Percentiles rank a stretch among this genome's conserved stretches.
Evolutionary conservation across 164 flowering plant species (phyloP).

Genomic region (Macadamia integrifolia): DNA sequence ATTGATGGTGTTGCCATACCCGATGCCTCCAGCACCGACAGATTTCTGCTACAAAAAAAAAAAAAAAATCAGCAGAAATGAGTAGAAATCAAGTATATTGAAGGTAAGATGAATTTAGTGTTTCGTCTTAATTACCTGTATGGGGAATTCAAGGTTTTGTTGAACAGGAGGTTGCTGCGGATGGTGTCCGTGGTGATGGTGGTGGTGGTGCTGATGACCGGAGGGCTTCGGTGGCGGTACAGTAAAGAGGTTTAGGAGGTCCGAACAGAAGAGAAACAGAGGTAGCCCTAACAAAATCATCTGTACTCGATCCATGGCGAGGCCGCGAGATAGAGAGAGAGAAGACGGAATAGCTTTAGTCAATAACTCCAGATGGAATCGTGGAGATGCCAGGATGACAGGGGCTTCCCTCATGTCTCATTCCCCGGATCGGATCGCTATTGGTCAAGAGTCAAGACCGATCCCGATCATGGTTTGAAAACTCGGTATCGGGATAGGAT

Average conservation of each 20-base stretch:
- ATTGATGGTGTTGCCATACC: conserved; percentile 46
- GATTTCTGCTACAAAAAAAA: conserved; percentile 27
- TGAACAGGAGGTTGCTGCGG: conserved; percentile 13
- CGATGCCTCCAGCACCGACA: conserved; percentile 30
- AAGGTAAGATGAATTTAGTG: neutral
- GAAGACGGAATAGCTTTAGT: too few species aligned
- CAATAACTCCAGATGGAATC: neutral
- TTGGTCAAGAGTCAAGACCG: too few species aligned
- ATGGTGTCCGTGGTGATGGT: too few species aligned
- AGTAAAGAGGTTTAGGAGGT: conserved; percentile 51
- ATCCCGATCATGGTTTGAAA: too few species aligned
- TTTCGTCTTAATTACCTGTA: conserved; percentile 30
- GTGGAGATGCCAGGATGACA: neutral
- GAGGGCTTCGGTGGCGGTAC: conserved; percentile 36
- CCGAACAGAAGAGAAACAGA: conserved; percentile 61
- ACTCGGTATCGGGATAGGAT: too few species aligned
- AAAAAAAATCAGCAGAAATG: neutral
- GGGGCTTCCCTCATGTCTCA: neutral
- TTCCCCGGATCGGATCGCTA: neutral
- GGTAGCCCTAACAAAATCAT: conserved; percentile 68
- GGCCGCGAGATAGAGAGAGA: too few species aligned
- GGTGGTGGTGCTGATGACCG: conserved; percentile 24
- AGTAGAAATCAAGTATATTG: too few species aligned
- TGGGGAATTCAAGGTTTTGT: conserved; percentile 47
- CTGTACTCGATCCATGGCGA: conserved; percentile 58